These are phyloP conservation scores for Lichtheimia hyalospora DNA, from an alignment of 371 early-diverging fungal species.

Conservation along the genomic window DNA sequence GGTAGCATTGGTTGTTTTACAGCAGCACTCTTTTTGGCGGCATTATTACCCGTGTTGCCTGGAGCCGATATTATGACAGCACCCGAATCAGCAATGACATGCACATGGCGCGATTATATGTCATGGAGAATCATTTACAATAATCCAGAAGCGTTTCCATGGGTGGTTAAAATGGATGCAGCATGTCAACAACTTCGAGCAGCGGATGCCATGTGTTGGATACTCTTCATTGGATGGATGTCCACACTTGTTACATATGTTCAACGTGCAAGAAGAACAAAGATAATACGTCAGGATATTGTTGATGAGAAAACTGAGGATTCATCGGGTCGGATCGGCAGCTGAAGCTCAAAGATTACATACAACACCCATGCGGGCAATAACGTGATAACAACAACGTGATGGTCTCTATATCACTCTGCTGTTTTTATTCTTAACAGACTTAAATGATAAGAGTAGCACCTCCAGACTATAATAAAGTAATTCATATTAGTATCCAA, in stretches of 20 bases:
- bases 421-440: no score
- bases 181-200: conserved; percentile 33
- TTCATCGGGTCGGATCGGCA: not conserved
- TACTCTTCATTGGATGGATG: conserved; percentile 32
- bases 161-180: conserved; percentile 40
- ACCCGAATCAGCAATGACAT: conserved; percentile 28
- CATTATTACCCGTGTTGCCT: conserved; percentile 30
- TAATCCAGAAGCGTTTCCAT: conserved; percentile 32
- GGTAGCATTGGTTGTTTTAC: conserved; percentile 24
- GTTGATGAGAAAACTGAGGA: not conserved
- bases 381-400: no score
- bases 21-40: conserved; percentile 23
- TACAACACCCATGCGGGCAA: no score
- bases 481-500: conserved; percentile 2
- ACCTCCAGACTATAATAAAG: conserved; percentile 32
- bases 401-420: no score
- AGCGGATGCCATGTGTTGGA: conserved; percentile 34
- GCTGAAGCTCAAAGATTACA: no score
- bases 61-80: conserved; percentile 38
- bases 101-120: conserved; percentile 43
- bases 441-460: conserved; percentile 22
- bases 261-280: conserved; percentile 2
- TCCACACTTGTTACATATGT: conserved; percentile 17
- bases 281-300: not conserved
- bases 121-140: conserved; percentile 33